Conservation (phyloP, 176 grass and related monocot species). For the Carex parvula region DNA sequence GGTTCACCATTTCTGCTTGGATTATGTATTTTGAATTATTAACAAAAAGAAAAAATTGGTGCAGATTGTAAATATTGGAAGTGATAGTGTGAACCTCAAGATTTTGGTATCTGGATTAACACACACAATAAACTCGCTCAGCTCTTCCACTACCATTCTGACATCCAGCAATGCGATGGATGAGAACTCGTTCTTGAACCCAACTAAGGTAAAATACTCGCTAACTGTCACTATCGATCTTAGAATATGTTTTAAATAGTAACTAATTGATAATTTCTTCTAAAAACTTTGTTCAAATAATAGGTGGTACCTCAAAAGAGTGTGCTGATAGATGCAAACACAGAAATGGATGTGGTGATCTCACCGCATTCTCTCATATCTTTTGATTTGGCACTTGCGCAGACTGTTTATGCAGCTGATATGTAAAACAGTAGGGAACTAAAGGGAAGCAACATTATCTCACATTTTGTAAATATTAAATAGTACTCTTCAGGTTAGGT, state of each 20-base stretch:
- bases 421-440: conserved; percentile 12
- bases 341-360: conserved; percentile 46
- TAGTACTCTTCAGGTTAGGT: no score
- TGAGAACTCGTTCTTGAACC: conserved; percentile 67
- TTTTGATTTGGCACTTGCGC: conserved; percentile 52
- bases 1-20: neutral
- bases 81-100: conserved; percentile 46
- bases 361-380: conserved; percentile 51
- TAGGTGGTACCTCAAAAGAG: conserved; percentile 48
- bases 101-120: conserved; percentile 39
- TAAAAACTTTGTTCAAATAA: conserved; percentile 10
- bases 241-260: neutral
- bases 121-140: conserved; percentile 33
- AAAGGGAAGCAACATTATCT: neutral
- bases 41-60: neutral
- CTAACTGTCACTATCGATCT: neutral
- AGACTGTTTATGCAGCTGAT: conserved; percentile 36
- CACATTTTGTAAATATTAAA: neutral
- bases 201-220: conserved; percentile 47
- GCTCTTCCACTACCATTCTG: conserved; percentile 48
- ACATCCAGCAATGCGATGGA: conserved; percentile 54
- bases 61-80: conserved; percentile 80
- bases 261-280: neutral
- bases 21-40: neutral
- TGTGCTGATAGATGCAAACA: conserved; percentile 24